Base-by-base conservation (phyloP, 345 rosid genomes). In the Raphanus sativus region DNA sequence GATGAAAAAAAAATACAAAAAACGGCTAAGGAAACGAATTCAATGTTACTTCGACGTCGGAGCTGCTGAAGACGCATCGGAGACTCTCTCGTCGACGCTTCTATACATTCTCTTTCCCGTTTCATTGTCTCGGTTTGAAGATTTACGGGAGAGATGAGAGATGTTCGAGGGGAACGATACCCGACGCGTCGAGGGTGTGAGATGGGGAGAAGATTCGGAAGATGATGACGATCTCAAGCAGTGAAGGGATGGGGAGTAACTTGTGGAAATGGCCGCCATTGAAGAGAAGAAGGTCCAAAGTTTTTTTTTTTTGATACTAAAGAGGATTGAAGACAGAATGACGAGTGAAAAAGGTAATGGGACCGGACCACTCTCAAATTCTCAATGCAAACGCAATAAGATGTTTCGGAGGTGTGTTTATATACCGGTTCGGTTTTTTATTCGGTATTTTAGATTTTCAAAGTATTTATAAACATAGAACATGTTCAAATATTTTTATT, bases 221-320 rank as follows among this genome's bases (percentile, higher is more conserved):
- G 24, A 75, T 75, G 24, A 75, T 75, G 68, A 10, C 0, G 83
- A 24, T 66, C 71, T 77, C 54, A 62, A 36, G 56, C 62, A 76
- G 34, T 25, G 78, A 62, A 76, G 3, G 1, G 79, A 69, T 10
- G 65, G 48, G 1, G 80, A 60, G 30, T 77, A 36, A 3, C 72
- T 52, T 7, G 83, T 28, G 0, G 82, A 79, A 34, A 81, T 63
- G 32, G 86, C 83, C 78, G 84, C 89, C 89, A 84, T 86, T 69
- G 60, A 40, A 34, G 40, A 34, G 10, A 72, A 65, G 72, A 71
- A 71, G 59, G 4, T 4, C 33, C 13, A 1, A 52, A 5, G 30
- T 28, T 28, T 28, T 2, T 64, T 64, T 34, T 34, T 64, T 34
- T 34, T 34, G 40, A 28, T 28, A 28, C 30, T 28, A 28, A 3